These are phyloP conservation scores for Lichtheimia ramosa DNA, from an alignment of 371 early-diverging fungal species.

Conservation along the genomic window DNA sequence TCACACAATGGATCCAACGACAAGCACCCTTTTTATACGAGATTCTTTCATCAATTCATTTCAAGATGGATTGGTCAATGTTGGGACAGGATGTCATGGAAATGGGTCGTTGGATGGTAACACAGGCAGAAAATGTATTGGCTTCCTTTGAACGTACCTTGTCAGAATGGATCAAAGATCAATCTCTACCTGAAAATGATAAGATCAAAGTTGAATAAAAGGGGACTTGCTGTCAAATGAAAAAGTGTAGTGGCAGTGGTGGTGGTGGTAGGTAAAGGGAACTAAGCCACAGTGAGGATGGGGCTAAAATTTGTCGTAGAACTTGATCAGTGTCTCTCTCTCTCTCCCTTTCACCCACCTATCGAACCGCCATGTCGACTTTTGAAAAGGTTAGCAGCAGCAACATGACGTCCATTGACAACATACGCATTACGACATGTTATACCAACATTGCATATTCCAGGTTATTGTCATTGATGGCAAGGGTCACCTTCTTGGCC, in stretches of 20 bases:
- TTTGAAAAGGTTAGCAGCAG: constrained; percentile 40
- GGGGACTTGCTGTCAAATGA: too few species aligned
- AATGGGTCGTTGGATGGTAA: neutral
- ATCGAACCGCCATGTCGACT: constrained; percentile 34
- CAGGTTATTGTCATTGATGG: constrained; percentile 99
- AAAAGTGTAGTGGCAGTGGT: too few species aligned
- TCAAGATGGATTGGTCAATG: too few species aligned
- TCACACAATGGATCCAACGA: neutral
- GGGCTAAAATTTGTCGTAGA: too few species aligned
- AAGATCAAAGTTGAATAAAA: too few species aligned
- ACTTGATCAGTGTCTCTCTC: too few species aligned
- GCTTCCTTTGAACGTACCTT: constrained; percentile 11
- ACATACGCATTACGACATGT: too few species aligned
- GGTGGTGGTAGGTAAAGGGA: too few species aligned
- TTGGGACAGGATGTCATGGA: too few species aligned
- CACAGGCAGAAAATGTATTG: constrained; percentile 4
- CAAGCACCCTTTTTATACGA: neutral
- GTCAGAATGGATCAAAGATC: constrained; percentile 15
- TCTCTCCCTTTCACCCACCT: neutral
- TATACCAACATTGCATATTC: neutral
- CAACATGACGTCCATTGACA: neutral
- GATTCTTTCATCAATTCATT: too few species aligned
- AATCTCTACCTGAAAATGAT: neutral
- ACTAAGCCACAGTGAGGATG: too few species aligned
- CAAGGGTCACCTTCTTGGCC: constrained; percentile 99